A percentile compares a stretch with the other conserved stretches of the same genome.
Conservation (phyloP, 441 rosid genomes). For the Geranium incanum region DNA sequence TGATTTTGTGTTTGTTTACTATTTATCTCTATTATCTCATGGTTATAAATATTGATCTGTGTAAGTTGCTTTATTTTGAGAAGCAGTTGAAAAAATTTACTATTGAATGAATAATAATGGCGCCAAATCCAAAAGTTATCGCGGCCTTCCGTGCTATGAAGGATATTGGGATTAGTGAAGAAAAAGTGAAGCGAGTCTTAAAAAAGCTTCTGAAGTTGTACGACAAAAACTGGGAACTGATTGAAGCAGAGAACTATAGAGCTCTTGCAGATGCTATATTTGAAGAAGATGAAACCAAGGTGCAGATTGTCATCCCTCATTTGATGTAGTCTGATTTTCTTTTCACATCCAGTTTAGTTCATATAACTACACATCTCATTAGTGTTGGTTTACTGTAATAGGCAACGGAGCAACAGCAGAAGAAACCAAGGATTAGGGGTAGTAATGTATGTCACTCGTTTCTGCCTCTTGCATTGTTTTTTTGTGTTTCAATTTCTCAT, state of each 20-base stretch:
- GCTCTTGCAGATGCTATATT: conserved; percentile 84
- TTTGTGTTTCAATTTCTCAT: conserved; percentile 14
- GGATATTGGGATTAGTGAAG: conserved; percentile 47
- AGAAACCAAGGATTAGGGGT: conserved; percentile 16
- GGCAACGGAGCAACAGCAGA: conserved; percentile 29
- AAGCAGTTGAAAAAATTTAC: conserved; percentile 6
- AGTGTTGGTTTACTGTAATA: conserved; percentile 17
- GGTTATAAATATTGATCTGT: conserved; percentile 3
- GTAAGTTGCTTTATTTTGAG: conserved; percentile 12
- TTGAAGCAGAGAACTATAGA: conserved; percentile 73
- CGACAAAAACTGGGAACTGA: conserved; percentile 72
- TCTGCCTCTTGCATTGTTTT: conserved; percentile 5
- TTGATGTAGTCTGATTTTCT: background rate
- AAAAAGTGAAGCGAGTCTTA: conserved; percentile 54
- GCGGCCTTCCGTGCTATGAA: conserved; percentile 66
- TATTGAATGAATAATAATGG: conserved; percentile 31
- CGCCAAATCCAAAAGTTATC: conserved; percentile 40
- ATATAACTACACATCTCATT: conserved; percentile 3
- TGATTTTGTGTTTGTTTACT: background rate
- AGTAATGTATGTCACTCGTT: conserved; percentile 29
- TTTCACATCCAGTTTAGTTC: background rate
- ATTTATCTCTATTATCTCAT: background rate
- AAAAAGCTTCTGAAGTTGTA: conserved; percentile 53
- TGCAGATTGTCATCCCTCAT: conserved; percentile 20
- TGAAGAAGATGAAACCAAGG: conserved; percentile 66